Evolutionary conservation across 2,329 filamentous ascomycete species (phyloP), one percentile per base, ranked within the genome.

Genomic region (Trichoderma sp.): DNA sequence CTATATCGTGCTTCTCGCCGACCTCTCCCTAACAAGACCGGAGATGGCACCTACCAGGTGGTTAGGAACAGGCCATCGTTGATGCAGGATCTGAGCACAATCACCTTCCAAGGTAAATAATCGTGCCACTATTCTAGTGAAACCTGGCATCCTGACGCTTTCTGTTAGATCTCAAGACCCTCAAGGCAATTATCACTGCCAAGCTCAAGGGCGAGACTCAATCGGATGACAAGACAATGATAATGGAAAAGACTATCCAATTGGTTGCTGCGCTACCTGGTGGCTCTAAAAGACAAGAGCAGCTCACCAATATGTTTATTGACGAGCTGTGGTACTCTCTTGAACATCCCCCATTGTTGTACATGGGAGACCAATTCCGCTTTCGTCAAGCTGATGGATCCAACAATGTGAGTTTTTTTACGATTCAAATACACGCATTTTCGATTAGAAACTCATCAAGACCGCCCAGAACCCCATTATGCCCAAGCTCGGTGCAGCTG

Each of bases 191-290:
- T 47, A 82, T 93, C 71, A 86, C 87, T 70, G 85, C 83, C 73
- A 90, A 93, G 80, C 80, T 90, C 36, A 90, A 88, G 75, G 90
- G 91, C 1, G 86, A 86, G 71, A 84, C 88, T 62, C 84, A 91
- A 12, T 81, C 89, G 6, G 90, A 95, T 76, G 93, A 95, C 82
- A 92, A 92, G 82, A 92, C 90, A 2, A 92, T 93, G 85, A 83
- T 93, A 58, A 93, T 94, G 89, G 92, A 94, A 80, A 85, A 88
- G 8, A 86, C 91, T 6, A 93, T 94, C 73, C 88, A 91, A 83
- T 84, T 94, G 18, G 91, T 93, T 6, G 86, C 90, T 14, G 87
- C 86, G 36, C 83, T 94, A 39, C 91, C 90, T 1, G 81, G 86
- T 64, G 83, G 86, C 70, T 93, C 91, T 1, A 87, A 87, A 75